Evolutionary conservation across 441 rosid species (phyloP).

Genomic region (Populus hybrid): DNA sequence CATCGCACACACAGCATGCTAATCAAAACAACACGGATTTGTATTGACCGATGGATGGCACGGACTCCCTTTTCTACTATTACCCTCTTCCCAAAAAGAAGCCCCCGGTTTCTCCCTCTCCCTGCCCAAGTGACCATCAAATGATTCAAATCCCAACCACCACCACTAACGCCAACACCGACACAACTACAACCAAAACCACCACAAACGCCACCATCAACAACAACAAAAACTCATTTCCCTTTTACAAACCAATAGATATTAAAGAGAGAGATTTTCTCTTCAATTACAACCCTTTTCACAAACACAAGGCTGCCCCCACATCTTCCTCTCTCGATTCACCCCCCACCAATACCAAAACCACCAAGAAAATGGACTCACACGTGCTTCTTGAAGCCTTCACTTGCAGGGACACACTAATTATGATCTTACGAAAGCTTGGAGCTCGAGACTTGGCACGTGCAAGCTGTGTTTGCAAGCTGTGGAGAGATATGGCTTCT

Average conservation of each 20-base stretch:
- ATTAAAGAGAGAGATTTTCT: background rate
- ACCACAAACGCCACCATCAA: background rate
- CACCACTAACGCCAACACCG: background rate
- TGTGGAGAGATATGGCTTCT: constrained; percentile 57
- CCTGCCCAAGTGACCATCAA: background rate
- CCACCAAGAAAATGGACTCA: constrained; percentile 31
- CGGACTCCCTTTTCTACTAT: background rate
- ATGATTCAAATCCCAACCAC: background rate
- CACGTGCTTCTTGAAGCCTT: constrained; percentile 44
- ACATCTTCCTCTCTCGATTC: background rate
- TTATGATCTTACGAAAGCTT: constrained; percentile 60
- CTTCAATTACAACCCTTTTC: background rate
- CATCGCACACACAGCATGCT: background rate
- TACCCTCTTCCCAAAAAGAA: background rate
- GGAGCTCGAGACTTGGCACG: constrained; percentile 65
- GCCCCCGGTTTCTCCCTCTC: background rate
- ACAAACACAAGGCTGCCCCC: background rate
- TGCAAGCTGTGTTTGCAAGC: constrained; percentile 75
- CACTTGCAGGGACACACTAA: constrained; percentile 56
- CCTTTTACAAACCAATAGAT: background rate
- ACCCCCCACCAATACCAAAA: background rate
- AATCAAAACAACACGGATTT: background rate
- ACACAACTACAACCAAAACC: background rate
- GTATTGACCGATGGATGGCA: background rate
- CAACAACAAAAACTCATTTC: background rate